phyloP scores from a whole-genome alignment of 306 rosid genomes.

The Begonia loranthoides region DNA sequence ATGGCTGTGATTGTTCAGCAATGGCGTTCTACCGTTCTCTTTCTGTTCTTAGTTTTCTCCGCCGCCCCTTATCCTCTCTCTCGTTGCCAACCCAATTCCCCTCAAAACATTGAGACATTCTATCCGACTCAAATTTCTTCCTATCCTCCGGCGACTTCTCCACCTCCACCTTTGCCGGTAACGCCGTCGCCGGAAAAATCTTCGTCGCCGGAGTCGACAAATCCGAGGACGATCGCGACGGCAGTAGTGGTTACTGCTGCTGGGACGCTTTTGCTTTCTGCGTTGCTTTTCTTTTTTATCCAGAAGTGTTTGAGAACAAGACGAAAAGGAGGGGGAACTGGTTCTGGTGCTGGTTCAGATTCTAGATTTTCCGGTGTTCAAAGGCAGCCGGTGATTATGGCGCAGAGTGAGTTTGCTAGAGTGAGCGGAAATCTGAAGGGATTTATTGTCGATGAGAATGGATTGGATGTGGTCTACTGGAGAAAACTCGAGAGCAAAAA shows the following conservation, averaged over 20 bases:
- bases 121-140: slow-evolving; percentile 22
- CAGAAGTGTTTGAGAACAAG: slow-evolving; percentile 15
- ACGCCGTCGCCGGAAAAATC: slow-evolving; percentile 2
- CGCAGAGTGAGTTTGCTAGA: slow-evolving; percentile 26
- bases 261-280: slow-evolving; percentile 28
- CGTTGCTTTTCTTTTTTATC: slow-evolving; percentile 19
- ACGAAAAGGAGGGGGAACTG: slow-evolving; percentile 9
- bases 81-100: slow-evolving; percentile 19
- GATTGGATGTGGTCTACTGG: slow-evolving; percentile 64
- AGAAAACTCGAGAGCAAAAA: slow-evolving; percentile 28
- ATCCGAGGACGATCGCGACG: slow-evolving; percentile 19
- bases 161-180: not conserved
- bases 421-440: slow-evolving; percentile 37
- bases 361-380: not conserved
- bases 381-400: slow-evolving; percentile 14
- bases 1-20: slow-evolving; percentile 28
- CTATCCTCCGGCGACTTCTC: slow-evolving; percentile 16
- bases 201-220: slow-evolving; percentile 9
- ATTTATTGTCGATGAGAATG: slow-evolving; percentile 51
- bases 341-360: not conserved
- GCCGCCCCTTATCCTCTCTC: slow-evolving; percentile 13
- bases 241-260: slow-evolving; percentile 30
- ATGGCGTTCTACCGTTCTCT: slow-evolving; percentile 10
- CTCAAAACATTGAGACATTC: slow-evolving; percentile 61
- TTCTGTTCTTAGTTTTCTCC: slow-evolving; percentile 14